Evolutionary conservation across 1,139 yeast species (phyloP).

Genomic region (Debaryomyces nepalensis): DNA sequence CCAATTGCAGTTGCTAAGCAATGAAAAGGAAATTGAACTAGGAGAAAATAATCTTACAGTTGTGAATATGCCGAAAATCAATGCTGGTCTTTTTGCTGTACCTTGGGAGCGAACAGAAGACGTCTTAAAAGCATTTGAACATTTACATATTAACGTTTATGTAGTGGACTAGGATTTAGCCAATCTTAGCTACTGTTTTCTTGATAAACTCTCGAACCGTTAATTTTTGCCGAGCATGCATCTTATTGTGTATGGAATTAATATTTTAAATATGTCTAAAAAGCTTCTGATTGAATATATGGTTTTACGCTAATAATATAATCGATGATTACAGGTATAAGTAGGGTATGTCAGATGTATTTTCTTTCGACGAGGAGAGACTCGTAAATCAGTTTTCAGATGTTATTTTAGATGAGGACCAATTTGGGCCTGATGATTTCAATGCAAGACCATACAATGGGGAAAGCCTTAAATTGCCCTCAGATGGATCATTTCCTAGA

Average conservation of each 20-base stretch:
- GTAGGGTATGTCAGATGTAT: constrained; percentile 16
- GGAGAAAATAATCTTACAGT: constrained; percentile 23
- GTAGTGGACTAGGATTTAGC: constrained; percentile 17
- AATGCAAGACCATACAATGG: constrained; percentile 14
- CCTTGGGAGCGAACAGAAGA: constrained; percentile 76
- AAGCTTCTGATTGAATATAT: too few relatives aligned
- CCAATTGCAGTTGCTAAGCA: constrained; percentile 35
- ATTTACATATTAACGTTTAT: constrained; percentile 48
- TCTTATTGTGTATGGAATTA: constrained; percentile 9
- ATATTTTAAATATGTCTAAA: too few relatives aligned
- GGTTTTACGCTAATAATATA: not conserved
- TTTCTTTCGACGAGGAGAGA: constrained; percentile 30
- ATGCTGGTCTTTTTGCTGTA: constrained; percentile 77
- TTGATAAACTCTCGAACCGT: constrained; percentile 4
- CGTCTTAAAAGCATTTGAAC: constrained; percentile 38
- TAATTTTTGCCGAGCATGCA: constrained; percentile 4
- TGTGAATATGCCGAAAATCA: constrained; percentile 74
- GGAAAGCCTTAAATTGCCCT: constrained; percentile 3
- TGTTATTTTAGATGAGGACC: constrained; percentile 10
- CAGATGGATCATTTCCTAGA: constrained; percentile 8
- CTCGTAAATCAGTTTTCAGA: constrained; percentile 17
- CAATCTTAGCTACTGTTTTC: constrained; percentile 6
- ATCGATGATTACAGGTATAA: constrained; percentile 1
- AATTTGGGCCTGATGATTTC: constrained; percentile 9
- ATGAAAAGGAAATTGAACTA: constrained; percentile 18